These are phyloP conservation scores for Fusarium phyllophilum DNA, from an alignment of 2,329 filamentous ascomycete genomes.

Conservation along the genomic window DNA sequence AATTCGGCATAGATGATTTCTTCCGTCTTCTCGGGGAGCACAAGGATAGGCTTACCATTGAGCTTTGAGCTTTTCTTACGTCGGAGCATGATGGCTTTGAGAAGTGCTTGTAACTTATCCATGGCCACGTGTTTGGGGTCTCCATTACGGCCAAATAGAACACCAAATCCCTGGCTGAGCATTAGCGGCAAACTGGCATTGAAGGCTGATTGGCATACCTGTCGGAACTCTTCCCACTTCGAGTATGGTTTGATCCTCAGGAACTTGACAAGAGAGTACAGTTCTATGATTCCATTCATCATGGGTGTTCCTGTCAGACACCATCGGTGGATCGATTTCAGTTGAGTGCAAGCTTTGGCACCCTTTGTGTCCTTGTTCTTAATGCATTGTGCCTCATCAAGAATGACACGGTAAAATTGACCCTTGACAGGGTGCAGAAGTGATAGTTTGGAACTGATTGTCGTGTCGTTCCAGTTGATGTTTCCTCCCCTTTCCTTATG, in stretches of 20 bases:
- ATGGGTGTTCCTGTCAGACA: slow-evolving; percentile 85
- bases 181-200: neutral
- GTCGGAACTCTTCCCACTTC: slow-evolving; percentile 69
- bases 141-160: slow-evolving; percentile 49
- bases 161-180: slow-evolving; percentile 53
- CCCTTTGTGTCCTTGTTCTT: slow-evolving; percentile 80
- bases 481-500: slow-evolving; percentile 50
- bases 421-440: slow-evolving; percentile 69
- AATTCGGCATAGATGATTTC: slow-evolving; percentile 80
- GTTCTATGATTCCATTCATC: slow-evolving; percentile 84
- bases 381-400: slow-evolving; percentile 88
- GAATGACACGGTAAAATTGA: slow-evolving; percentile 80
- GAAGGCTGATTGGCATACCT: slow-evolving; percentile 50
- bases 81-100: slow-evolving; percentile 84
- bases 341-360: slow-evolving; percentile 72
- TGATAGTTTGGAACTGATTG: slow-evolving; percentile 56
- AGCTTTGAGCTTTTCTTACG: slow-evolving; percentile 83
- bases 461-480: slow-evolving; percentile 51
- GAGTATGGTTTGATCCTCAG: slow-evolving; percentile 80
- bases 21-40: slow-evolving; percentile 79
- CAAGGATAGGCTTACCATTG: slow-evolving; percentile 83
- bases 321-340: slow-evolving; percentile 80
- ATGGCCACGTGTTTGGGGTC: slow-evolving; percentile 72
- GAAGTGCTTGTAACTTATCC: slow-evolving; percentile 75
- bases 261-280: slow-evolving; percentile 82